Base-by-base conservation (phyloP, 1,284 basidiomycete genomes). In the Tylopilus sp. region DNA sequence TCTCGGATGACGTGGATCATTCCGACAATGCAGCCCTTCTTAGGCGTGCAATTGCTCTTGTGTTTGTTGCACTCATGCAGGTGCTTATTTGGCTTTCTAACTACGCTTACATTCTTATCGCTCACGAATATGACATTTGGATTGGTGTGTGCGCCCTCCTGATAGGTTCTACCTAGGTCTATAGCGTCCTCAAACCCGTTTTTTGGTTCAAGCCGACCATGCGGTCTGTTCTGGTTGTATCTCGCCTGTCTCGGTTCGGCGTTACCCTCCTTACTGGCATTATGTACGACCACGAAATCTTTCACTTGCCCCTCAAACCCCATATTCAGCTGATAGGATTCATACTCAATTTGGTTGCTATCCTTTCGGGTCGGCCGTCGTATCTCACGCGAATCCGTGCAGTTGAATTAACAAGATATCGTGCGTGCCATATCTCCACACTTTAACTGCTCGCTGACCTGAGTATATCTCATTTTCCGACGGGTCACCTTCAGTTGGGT, bases 401-500 rank as follows among this genome's bases (percentile, higher is more conserved):
- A 69, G 67, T 41, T 67, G 74, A 15, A 71, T 83, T 32, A 78
- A 81, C 53, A 78, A 75, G 78, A 84, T 4, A 82, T 84, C 58
- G 84, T 85, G 65, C 64, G 82, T 74, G 6, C 32, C 26, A 38
- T 26, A n/a, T 32, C 4, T 19, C 10, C 55, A 47, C 26, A 44
- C 16, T 39, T 4, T 59, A 19, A 41, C 36, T 1, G 10, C 4
- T 1, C 6, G 0, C 54, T 67, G 22, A 66, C 47, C 4, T 52
- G 13, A 19, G 2, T 61, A 41, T 63, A 61, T 60, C 41, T 86
- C 1, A 81, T 93, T 13, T 85, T 85, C 79, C 83, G 87, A n/a
- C 92, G 91, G 89, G 71, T 88, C n/a, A 87, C 88, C 1, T 93
- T 93, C 75, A 77, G 77, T 33, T 93, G 92, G 92, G 79, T 92